Evolutionary conservation across 352 stramenopile species (phyloP), one percentile per base, ranked within the genome.

Genomic region (Phytopythium aichiense): DNA sequence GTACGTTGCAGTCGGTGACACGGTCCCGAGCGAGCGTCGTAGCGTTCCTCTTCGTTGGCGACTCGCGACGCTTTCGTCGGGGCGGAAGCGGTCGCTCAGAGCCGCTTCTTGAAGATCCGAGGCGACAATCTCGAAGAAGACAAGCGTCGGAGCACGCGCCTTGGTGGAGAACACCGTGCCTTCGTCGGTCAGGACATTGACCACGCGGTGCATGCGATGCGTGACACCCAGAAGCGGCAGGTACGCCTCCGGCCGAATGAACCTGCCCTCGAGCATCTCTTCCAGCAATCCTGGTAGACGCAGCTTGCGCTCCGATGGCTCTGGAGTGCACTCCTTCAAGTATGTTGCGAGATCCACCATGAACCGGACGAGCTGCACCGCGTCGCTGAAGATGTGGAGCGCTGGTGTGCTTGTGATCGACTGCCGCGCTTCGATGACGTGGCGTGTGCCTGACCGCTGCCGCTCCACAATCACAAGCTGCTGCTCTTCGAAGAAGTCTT

Each of bases 81-180:
- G 25, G 6, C 68, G 68, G 40, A 72, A 70, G 31, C 61, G 66
- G 9, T 64, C 65, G 20, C 35, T 53, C 23, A 75, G 35, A 1
- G 68, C 65, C 4, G 50, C 65, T n/a, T 75, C 61, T 12, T 64
- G 57, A 9, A 69, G 61, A 37, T 75, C 58, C 11, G 73, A 81
- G 22, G 57, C 28, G 25, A 83, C 72, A 22, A 87, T 65, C 56
- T 91, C 81, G 65, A 87, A 89, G 53, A 80, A 81, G 45, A 91
- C 69, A n/a, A 90, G 53, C 16, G 75, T 90, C 12, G 81, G 81
- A 0, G 81, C 80, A 28, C 81, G 77, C 30, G 66, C 80, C 49
- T 89, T 89, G 5, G 81, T 91, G 7, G 77, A 88, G 50, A 91
- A 91, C 18, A 91, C 81, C 7, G 80, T 87, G 22, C 79, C 81